Conservation (phyloP, 371 early-diverging fungal genomes). For the Mortierella sp. region DNA sequence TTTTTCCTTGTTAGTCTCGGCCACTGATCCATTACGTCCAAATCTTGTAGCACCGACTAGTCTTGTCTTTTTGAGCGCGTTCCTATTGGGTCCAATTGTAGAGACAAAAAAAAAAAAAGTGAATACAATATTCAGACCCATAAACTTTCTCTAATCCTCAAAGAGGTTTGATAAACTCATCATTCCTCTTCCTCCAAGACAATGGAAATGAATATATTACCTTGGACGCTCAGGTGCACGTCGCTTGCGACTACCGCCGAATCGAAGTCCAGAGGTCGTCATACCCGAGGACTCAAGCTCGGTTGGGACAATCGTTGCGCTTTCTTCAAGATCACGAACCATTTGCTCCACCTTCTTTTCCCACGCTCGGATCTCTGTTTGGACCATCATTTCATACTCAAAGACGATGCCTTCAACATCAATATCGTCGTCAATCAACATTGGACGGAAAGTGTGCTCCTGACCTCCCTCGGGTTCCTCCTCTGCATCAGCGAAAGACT, state of each 20-base stretch:
- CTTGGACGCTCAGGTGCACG: conserved; percentile 23
- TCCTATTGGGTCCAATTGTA: conserved; percentile 2
- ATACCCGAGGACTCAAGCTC: background rate
- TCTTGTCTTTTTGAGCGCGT: conserved; percentile 10
- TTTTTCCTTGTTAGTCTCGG: too few species aligned
- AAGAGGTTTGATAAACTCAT: background rate
- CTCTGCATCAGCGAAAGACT: background rate
- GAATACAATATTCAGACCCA: background rate
- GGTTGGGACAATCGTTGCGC: conserved; percentile 6
- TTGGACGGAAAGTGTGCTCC: conserved; percentile 12
- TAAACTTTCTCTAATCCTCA: too few species aligned
- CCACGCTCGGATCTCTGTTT: conserved; percentile 20
- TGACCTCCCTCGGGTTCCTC: background rate
- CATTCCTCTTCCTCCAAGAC: background rate
- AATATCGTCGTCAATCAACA: conserved; percentile 41
- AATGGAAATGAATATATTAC: background rate
- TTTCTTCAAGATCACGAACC: conserved; percentile 19
- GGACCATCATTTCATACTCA: conserved; percentile 20
- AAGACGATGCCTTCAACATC: conserved; percentile 28
- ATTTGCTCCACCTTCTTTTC: conserved; percentile 15
- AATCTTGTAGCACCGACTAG: too few species aligned
- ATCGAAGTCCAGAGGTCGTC: background rate
- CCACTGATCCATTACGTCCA: too few species aligned
- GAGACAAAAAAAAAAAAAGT: background rate
- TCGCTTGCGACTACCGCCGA: conserved; percentile 31